Conservation (phyloP, 768 basidiomycete genomes). For the Pleurotus djamor region DNA sequence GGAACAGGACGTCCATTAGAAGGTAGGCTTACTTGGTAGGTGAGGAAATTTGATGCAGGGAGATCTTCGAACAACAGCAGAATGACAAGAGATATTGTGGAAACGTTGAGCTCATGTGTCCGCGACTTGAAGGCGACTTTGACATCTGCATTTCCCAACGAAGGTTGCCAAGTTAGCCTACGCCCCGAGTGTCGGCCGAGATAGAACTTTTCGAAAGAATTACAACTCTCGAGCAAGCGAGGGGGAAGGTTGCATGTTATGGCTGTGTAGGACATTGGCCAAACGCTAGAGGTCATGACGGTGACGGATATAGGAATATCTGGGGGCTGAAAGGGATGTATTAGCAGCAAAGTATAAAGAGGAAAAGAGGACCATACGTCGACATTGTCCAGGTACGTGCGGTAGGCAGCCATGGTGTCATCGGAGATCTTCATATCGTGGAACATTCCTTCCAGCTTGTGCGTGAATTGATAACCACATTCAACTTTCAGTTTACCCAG, state of each 20-base stretch:
- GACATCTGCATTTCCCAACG: slow-evolving; percentile 89
- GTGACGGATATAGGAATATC: slow-evolving; percentile 82
- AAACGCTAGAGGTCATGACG: slow-evolving; percentile 95
- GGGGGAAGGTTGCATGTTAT: slow-evolving; percentile 68
- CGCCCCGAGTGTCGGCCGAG: slow-evolving; percentile 86
- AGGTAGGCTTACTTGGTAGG: slow-evolving; percentile 60
- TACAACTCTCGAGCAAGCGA: slow-evolving; percentile 59
- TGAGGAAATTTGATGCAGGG: slow-evolving; percentile 63
- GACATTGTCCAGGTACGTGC: slow-evolving; percentile 52
- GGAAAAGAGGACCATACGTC: slow-evolving; percentile 46
- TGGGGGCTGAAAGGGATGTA: slow-evolving; percentile 49
- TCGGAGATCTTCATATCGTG: slow-evolving; percentile 89
- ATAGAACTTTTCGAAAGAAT: slow-evolving; percentile 89
- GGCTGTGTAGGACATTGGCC: slow-evolving; percentile 78
- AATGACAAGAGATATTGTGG: slow-evolving; percentile 86
- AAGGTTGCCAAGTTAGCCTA: slow-evolving; percentile 88
- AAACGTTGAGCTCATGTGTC: slow-evolving; percentile 89
- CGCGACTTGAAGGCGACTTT: slow-evolving; percentile 75
- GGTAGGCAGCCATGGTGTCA: slow-evolving; percentile 80
- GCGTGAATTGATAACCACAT: slow-evolving; percentile 95
- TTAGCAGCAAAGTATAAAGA: slow-evolving; percentile 3
- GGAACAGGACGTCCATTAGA: neutral
- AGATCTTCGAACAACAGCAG: slow-evolving; percentile 83
- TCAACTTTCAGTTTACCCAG: slow-evolving; percentile 96
- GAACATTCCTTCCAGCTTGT: slow-evolving; percentile 99